Conservation (phyloP, 2,329 filamentous ascomycete species). For the Hymenotorrendiella dingleyae region DNA sequence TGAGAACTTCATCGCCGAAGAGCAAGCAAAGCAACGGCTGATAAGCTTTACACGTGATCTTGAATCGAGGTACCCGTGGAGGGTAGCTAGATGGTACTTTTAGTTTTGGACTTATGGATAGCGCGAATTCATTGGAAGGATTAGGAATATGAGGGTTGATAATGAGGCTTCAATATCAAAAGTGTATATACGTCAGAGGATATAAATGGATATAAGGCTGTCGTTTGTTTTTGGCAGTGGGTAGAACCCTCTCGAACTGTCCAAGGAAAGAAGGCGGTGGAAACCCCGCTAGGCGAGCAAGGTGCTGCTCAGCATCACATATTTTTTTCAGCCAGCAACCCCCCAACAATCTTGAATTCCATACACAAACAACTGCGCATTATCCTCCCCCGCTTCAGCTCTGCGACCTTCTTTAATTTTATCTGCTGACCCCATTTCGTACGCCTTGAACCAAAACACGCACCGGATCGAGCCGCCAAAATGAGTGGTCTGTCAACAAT, state of each 20-base stretch:
- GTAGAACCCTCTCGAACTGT: conserved; percentile 4
- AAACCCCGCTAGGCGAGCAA: conserved; percentile 4
- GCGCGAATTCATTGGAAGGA: no score
- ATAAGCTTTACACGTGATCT: no score
- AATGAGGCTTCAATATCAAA: no score
- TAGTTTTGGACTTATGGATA: no score
- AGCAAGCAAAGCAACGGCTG: no score
- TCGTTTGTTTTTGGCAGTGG: not conserved
- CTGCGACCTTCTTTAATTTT: not conserved
- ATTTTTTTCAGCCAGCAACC: conserved; percentile 1
- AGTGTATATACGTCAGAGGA: no score
- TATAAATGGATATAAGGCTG: no score
- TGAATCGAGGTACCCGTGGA: no score
- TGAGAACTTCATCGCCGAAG: no score
- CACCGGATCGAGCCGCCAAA: conserved; percentile 8
- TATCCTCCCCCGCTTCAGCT: not conserved
- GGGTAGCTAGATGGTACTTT: no score
- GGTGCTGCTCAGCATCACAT: not conserved
- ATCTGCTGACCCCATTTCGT: not conserved
- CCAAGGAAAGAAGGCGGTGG: conserved; percentile 4
- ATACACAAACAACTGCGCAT: not conserved
- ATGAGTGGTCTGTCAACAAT: conserved; percentile 22
- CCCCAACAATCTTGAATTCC: conserved; percentile 1
- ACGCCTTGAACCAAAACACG: not conserved
- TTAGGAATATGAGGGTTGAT: no score